A percentile compares a stretch with the other conserved stretches of the same genome.
Conservation (phyloP, 2,329 filamentous ascomycete genomes). For the Phialophora chinensis region DNA sequence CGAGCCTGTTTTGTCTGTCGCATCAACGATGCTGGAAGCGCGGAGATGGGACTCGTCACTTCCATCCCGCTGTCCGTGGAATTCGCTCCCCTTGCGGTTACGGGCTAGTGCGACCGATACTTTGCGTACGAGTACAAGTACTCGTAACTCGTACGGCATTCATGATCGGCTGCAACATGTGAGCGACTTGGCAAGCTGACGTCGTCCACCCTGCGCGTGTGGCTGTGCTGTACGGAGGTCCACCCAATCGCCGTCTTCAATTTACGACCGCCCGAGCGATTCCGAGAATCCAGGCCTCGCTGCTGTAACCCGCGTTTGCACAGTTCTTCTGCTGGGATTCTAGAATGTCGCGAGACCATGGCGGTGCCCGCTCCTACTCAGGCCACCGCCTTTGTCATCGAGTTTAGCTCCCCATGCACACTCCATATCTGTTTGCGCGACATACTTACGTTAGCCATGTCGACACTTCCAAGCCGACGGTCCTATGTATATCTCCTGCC, state of each 20-base stretch:
- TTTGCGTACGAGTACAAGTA: background rate
- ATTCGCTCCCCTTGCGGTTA: background rate
- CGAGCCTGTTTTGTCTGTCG: background rate
- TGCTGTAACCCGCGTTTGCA: conserved; percentile 17
- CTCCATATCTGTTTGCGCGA: conserved; percentile 1
- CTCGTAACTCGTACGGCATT: background rate
- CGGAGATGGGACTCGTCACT: background rate
- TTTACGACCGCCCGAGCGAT: conserved; percentile 20
- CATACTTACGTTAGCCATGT: conserved; percentile 23
- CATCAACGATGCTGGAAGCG: background rate
- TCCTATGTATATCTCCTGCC: background rate
- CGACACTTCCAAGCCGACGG: background rate
- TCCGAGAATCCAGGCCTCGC: conserved; percentile 25
- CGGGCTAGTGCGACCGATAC: background rate
- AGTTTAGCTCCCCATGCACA: background rate
- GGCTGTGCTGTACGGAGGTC: conserved; percentile 21
- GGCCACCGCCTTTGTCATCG: conserved; percentile 18
- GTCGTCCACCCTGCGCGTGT: conserved; percentile 13
- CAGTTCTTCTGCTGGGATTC: conserved; percentile 19
- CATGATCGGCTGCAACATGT: conserved; percentile 13
- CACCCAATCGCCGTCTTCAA: conserved; percentile 8
- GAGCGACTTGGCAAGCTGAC: conserved; percentile 21
- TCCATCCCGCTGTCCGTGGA: background rate
- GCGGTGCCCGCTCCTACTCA: conserved; percentile 6
- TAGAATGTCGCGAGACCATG: conserved; percentile 13